phyloP scores from a whole-genome alignment of 306 rosid species.

The Myrica gale region DNA sequence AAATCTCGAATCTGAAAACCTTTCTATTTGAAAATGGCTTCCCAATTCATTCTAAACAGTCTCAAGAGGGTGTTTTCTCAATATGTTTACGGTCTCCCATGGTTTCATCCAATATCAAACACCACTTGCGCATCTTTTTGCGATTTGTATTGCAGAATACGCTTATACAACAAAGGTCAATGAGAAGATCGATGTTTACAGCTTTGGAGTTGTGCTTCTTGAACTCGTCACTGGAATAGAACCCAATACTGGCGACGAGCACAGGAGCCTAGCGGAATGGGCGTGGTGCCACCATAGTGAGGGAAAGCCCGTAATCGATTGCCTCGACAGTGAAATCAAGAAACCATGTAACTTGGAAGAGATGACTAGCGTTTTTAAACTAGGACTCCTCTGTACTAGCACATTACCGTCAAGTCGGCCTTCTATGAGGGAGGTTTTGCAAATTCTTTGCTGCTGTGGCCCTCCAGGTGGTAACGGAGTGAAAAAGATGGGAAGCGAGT shows the following conservation, averaged over 20 bases:
- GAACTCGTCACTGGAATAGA: conserved; percentile 80
- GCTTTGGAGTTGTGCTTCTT: conserved; percentile 84
- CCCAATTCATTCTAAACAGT: too few species aligned
- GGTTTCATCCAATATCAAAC: too few species aligned
- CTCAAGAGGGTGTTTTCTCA: too few species aligned
- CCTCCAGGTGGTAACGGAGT: conserved; percentile 23
- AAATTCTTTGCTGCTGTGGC: conserved; percentile 52
- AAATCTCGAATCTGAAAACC: too few species aligned
- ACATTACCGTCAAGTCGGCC: conserved; percentile 62
- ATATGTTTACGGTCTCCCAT: too few species aligned
- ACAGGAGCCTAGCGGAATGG: conserved; percentile 69
- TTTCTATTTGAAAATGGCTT: too few species aligned
- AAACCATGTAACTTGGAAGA: conserved; percentile 47
- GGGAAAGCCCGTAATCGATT: conserved; percentile 46
- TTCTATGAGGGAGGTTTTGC: conserved; percentile 61
- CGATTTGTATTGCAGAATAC: conserved; percentile 52
- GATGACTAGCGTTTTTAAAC: conserved; percentile 60
- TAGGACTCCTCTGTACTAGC: conserved; percentile 78
- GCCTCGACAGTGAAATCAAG: conserved; percentile 56
- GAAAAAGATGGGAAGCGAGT: conserved; percentile 38
- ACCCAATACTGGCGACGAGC: conserved; percentile 48
- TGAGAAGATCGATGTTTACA: conserved; percentile 73
- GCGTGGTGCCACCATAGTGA: conserved; percentile 54
- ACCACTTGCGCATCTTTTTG: too few species aligned
- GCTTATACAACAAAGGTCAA: conserved; percentile 62